Evolutionary conservation across 2,329 filamentous ascomycete genomes (phyloP).

Genomic region (Fusarium irregulare): DNA sequence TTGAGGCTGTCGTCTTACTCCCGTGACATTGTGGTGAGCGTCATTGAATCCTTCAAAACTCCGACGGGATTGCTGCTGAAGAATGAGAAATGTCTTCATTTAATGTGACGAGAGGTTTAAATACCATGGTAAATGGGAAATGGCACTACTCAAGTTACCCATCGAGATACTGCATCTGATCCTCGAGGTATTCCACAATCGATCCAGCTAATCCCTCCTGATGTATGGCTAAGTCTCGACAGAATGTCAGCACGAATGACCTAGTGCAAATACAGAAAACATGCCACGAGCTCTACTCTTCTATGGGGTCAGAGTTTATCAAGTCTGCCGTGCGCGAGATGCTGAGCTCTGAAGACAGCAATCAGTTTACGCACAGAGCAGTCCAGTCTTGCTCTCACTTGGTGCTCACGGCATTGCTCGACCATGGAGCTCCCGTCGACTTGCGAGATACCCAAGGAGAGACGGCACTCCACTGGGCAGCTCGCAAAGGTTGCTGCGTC

Average conservation of each 20-base stretch:
- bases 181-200: neutral
- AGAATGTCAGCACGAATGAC: neutral
- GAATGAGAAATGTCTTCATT: neutral
- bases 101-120: fast-evolving
- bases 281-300: neutral
- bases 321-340: neutral
- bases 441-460: neutral
- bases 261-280: neutral
- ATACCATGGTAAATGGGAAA: fast-evolving
- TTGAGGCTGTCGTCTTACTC: neutral
- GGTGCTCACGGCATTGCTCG: neutral
- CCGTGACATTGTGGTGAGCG: neutral
- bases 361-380: neutral
- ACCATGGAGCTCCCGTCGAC: neutral
- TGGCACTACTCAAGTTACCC: neutral
- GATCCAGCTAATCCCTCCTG: too few species aligned
- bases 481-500: fast-evolving
- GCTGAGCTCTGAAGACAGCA: neutral
- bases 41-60: neutral
- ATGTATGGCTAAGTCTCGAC: neutral
- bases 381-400: neutral
- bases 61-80: neutral
- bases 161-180: neutral
- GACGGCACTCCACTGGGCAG: neutral
- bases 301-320: neutral